Conservation (phyloP, 176 grass and related monocot species). For the Alloteropsis semialata region DNA sequence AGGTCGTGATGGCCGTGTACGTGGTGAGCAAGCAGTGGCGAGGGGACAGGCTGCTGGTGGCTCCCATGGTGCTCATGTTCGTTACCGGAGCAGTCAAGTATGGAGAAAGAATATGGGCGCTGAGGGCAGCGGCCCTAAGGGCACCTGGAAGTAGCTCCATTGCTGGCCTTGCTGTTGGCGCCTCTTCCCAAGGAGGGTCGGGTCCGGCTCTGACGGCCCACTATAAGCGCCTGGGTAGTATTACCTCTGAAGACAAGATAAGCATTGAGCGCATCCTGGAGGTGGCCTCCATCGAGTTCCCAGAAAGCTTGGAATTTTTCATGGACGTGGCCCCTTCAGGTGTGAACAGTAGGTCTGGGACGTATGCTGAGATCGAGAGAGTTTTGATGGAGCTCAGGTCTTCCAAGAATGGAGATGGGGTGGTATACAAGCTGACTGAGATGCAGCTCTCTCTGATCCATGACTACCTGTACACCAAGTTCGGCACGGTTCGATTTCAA, state of each 20-base stretch:
- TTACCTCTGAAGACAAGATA: not conserved
- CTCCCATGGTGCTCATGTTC: constrained; percentile 30
- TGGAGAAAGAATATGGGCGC: constrained; percentile 17
- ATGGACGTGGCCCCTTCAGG: not conserved
- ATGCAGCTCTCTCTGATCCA: too few species aligned
- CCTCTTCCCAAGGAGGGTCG: too few species aligned
- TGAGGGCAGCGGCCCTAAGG: not conserved
- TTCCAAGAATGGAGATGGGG: not conserved
- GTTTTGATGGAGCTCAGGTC: too few species aligned
- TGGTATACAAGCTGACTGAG: not conserved
- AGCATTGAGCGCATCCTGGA: not conserved
- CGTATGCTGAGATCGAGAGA: too few species aligned
- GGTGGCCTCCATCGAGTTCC: not conserved
- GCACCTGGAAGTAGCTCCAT: not conserved
- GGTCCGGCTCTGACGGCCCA: too few species aligned
- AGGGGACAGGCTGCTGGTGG: not conserved
- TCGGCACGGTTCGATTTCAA: not conserved
- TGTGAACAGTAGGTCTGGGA: too few species aligned
- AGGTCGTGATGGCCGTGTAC: constrained; percentile 18
- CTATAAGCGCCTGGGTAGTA: too few species aligned
- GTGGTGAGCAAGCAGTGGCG: constrained; percentile 1
- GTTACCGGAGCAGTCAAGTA: constrained; percentile 34
- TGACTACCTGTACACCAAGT: not conserved
- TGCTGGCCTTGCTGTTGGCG: not conserved
- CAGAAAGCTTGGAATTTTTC: not conserved